Conservation (phyloP, 2,329 filamentous ascomycete species). For the Botrytis paeoniae region DNA sequence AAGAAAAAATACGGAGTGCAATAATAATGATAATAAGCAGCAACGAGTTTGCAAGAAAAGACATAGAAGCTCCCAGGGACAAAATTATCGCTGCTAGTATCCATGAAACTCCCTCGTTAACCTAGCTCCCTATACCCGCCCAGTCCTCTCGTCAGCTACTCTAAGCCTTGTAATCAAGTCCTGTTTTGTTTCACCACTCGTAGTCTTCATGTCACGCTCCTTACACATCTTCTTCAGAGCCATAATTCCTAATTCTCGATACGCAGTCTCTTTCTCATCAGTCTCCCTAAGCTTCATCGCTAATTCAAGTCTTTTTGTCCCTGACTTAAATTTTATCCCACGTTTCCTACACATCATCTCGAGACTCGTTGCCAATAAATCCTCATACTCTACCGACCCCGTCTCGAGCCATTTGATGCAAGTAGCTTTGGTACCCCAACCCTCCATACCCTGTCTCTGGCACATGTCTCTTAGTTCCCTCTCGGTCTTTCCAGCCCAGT, state of each 20-base stretch:
- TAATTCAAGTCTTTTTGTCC: not conserved
- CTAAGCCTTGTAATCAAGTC: not conserved
- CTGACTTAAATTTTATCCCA: not conserved
- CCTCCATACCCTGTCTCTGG: conserved; percentile 1
- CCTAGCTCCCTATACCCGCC: not conserved
- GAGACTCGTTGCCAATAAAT: not conserved
- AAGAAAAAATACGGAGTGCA: not conserved
- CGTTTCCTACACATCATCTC: not conserved
- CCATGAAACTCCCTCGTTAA: not conserved
- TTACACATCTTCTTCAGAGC: not conserved
- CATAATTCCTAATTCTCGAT: not conserved
- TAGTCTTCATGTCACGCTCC: not conserved
- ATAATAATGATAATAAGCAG: not conserved
- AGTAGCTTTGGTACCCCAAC: conserved; percentile 10
- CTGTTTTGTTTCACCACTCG: not conserved
- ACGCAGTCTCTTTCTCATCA: not conserved
- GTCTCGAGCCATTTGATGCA: not conserved
- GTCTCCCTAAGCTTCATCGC: not conserved
- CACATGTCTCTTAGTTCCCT: conserved; percentile 24
- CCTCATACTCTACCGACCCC: not conserved
- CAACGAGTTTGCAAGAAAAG: not conserved
- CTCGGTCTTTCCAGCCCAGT: conserved; percentile 26
- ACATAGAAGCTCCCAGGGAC: not conserved
- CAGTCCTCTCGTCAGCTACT: not conserved
- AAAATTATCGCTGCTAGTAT: not conserved